Evolutionary conservation across 345 rosid genomes (phyloP).

Genomic region (Dipteronia dyeriana): DNA sequence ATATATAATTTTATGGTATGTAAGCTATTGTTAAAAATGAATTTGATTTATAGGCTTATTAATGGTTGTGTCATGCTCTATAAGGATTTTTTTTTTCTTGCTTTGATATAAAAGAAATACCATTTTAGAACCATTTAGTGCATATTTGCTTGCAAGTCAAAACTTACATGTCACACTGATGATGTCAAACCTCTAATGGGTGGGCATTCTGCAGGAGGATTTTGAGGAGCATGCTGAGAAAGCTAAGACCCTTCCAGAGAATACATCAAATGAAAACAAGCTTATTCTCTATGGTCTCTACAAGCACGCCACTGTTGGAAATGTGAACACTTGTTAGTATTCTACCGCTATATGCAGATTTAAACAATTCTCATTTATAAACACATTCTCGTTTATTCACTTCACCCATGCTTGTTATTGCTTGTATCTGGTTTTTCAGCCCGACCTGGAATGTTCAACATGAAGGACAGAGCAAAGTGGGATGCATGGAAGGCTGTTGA

Average conservation of each 20-base stretch:
- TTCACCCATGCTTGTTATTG: neutral
- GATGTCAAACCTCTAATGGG: neutral
- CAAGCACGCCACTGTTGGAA: constrained; percentile 83
- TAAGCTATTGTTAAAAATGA: neutral
- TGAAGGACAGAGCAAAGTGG: constrained; percentile 92
- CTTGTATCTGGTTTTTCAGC: constrained; percentile 32
- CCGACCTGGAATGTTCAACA: constrained; percentile 88
- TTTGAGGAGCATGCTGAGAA: constrained; percentile 71
- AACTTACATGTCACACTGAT: neutral
- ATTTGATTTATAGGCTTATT: neutral
- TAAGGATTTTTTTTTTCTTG: neutral
- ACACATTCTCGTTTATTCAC: neutral
- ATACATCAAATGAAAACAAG: constrained; percentile 61
- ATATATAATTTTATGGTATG: neutral
- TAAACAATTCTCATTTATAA: neutral
- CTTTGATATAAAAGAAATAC: neutral
- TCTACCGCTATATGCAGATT: no score
- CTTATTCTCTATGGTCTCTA: constrained; percentile 81
- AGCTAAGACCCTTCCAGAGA: constrained; percentile 58
- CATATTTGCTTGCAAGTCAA: no score
- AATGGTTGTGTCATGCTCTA: neutral
- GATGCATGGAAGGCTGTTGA: constrained; percentile 98
- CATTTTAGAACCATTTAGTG: neutral
- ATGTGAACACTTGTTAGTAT: constrained; percentile 69
- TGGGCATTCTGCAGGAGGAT: constrained; percentile 56